phyloP scores from a whole-genome alignment of 208 protist genomes.

The Trypanosomatidae sp. region DNA sequence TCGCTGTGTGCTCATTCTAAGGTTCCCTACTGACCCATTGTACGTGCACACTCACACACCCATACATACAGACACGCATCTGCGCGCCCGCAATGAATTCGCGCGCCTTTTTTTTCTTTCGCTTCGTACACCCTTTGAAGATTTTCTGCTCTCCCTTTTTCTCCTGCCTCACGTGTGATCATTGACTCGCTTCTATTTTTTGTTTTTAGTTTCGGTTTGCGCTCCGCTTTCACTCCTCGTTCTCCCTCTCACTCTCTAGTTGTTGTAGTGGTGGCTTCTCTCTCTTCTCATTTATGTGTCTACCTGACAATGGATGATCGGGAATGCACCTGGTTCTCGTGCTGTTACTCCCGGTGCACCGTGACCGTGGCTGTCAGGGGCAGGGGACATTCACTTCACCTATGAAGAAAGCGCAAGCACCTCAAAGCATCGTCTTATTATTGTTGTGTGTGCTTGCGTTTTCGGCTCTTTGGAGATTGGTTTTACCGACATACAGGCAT shows the following conservation, averaged over 20 bases:
- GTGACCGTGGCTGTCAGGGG: not conserved
- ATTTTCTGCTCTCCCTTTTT: not conserved
- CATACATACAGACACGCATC: too few species aligned
- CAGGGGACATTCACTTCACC: not conserved
- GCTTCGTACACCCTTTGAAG: not conserved
- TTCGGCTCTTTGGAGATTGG: not conserved
- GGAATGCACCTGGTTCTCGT: not conserved
- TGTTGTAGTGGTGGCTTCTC: not conserved
- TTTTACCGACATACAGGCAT: not conserved
- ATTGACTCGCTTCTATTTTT: not conserved
- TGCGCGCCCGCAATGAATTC: not conserved
- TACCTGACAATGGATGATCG: not conserved
- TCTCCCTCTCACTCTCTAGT: constrained; percentile 7
- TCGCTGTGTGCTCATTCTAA: not conserved
- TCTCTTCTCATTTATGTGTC: not conserved
- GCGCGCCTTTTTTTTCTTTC: not conserved
- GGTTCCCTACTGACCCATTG: not conserved
- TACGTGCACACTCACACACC: not conserved
- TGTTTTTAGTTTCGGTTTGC: not conserved
- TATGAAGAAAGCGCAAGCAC: not conserved
- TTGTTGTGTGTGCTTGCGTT: not conserved
- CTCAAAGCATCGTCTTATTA: not conserved
- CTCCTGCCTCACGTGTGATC: not conserved
- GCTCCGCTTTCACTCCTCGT: not conserved
- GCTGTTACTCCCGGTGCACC: not conserved